Evolutionary conservation across 1,284 basidiomycete species (phyloP).

Genomic region (Ustilago trichophora): DNA sequence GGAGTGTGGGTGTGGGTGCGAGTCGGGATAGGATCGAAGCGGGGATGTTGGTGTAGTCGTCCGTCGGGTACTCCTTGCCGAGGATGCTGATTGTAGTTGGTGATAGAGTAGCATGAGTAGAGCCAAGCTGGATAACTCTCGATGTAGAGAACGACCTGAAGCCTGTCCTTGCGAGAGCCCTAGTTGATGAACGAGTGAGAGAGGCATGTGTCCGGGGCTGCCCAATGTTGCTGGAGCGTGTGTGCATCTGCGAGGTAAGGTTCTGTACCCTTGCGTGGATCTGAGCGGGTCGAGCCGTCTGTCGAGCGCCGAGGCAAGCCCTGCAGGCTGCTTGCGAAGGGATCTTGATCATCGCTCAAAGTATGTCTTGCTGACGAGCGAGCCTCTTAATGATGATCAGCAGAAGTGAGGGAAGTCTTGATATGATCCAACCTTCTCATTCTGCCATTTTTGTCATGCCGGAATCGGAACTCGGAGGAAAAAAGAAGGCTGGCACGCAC

Average conservation of each 20-base stretch:
- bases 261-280: slow-evolving; percentile 27
- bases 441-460: not conserved
- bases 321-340: slow-evolving; percentile 28
- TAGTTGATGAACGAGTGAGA: not conserved
- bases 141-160: slow-evolving; percentile 13
- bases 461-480: slow-evolving; percentile 23
- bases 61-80: slow-evolving; percentile 72
- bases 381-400: too few species aligned
- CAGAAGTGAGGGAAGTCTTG: too few species aligned
- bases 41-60: slow-evolving; percentile 85
- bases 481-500: slow-evolving; percentile 14
- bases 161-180: not conserved
- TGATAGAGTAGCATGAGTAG: not conserved
- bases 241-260: slow-evolving; percentile 9
- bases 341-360: slow-evolving; percentile 9
- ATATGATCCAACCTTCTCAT: not conserved
- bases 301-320: slow-evolving; percentile 20
- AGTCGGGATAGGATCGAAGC: slow-evolving; percentile 82
- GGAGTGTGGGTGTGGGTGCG: slow-evolving; percentile 73
- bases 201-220: not conserved
- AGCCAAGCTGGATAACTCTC: too few species aligned
- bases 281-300: slow-evolving; percentile 27
- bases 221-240: not conserved
- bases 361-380: too few species aligned
- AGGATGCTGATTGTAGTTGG: slow-evolving; percentile 33